Conservation (phyloP, 805 yeast genomes). For the Saccharomycopsis selenospora region DNA sequence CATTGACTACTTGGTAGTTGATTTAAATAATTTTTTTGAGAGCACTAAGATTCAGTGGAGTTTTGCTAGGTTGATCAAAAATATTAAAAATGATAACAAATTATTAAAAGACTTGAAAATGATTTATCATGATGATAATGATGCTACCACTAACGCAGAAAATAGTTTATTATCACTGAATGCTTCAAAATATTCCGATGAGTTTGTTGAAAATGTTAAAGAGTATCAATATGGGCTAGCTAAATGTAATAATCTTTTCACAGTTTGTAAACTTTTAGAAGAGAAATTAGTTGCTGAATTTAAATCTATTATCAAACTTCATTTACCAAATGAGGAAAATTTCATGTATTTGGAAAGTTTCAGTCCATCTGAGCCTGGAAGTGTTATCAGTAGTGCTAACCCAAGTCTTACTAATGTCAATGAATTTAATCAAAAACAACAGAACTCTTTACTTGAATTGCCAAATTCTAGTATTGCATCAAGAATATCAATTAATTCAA, state of each 20-base stretch:
- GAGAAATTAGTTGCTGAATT: slow-evolving; percentile 64
- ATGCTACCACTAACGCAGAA: not conserved
- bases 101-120: not conserved
- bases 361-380: slow-evolving; percentile 1
- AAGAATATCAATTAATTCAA: slow-evolving; percentile 5
- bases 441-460: not conserved
- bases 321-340: slow-evolving; percentile 42
- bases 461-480: not conserved
- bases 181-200: slow-evolving; percentile 24
- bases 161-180: slow-evolving; percentile 22
- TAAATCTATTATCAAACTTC: slow-evolving; percentile 59
- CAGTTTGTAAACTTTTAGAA: slow-evolving; percentile 59
- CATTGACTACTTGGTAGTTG: slow-evolving; percentile 47
- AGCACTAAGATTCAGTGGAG: slow-evolving; percentile 45
- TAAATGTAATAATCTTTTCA: slow-evolving; percentile 51
- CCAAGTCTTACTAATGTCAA: not conserved
- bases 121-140: not conserved
- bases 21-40: slow-evolving; percentile 51
- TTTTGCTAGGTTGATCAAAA: slow-evolving; percentile 25
- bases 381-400: not conserved
- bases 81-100: slow-evolving; percentile 14
- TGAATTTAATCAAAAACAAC: not conserved
- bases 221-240: slow-evolving; percentile 48
- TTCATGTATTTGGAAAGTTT: slow-evolving; percentile 1
- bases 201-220: slow-evolving; percentile 37